Conservation (phyloP, 2,329 filamentous ascomycete genomes). For the Mollisia scopiformis region DNA sequence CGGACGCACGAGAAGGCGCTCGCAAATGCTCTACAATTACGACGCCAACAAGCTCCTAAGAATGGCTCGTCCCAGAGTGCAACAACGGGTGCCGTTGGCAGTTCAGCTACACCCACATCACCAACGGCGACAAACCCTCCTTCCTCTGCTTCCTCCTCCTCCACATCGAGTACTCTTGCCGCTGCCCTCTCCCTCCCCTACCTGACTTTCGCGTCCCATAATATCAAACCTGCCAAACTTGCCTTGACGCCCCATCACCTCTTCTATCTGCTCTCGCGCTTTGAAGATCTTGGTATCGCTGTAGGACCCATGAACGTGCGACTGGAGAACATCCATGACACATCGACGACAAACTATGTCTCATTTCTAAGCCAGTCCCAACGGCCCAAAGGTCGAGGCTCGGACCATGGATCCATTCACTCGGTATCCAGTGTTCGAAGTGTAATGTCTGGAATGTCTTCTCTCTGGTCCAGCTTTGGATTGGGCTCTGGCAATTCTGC, state of each 20-base stretch:
- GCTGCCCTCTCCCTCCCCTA: constrained; percentile 86
- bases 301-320: constrained; percentile 97
- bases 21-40: constrained; percentile 90
- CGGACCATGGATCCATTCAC: constrained; percentile 88
- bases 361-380: constrained; percentile 89
- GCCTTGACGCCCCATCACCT: constrained; percentile 94
- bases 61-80: constrained; percentile 71
- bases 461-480: constrained; percentile 87
- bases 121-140: constrained; percentile 61
- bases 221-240: constrained; percentile 85
- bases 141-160: constrained; percentile 60
- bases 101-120: constrained; percentile 38
- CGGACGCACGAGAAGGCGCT: constrained; percentile 96
- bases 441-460: constrained; percentile 96
- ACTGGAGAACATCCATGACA: constrained; percentile 90
- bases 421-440: constrained; percentile 96
- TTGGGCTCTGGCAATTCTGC: constrained; percentile 78
- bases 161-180: constrained; percentile 75
- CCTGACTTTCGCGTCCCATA: constrained; percentile 82
- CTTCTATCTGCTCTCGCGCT: constrained; percentile 93
- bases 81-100: constrained; percentile 57
- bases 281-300: constrained; percentile 87
- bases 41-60: constrained; percentile 69
- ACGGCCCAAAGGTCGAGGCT: constrained; percentile 75
- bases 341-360: constrained; percentile 88